phyloP scores from a whole-genome alignment of 2,329 filamentous ascomycete species.

The Diplocarpon rosae region DNA sequence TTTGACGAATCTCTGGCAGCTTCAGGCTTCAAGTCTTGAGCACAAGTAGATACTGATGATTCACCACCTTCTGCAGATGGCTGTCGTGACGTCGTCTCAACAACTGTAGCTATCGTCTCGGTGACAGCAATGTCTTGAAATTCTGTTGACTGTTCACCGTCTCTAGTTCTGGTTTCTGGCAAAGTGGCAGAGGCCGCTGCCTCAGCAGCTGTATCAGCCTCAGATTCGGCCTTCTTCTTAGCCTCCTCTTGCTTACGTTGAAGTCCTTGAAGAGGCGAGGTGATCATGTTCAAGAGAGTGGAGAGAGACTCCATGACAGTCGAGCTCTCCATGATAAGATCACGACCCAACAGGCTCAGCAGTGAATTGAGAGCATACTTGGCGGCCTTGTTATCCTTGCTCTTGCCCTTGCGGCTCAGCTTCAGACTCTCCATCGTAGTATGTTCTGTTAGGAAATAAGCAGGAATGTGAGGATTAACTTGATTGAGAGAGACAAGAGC shows the following conservation, averaged over 20 bases:
- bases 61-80: constrained; percentile 12
- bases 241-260: constrained; percentile 73
- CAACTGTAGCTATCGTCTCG: constrained; percentile 5
- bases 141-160: constrained; percentile 10
- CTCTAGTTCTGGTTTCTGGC: constrained; percentile 13
- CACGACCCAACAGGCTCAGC: constrained; percentile 79
- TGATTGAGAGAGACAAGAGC: constrained; percentile 74
- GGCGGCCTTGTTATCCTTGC: constrained; percentile 70
- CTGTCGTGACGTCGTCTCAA: constrained; percentile 6
- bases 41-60: constrained; percentile 7
- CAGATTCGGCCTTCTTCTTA: constrained; percentile 28
- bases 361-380: constrained; percentile 90
- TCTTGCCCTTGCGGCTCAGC: constrained; percentile 76
- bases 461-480: constrained; percentile 77
- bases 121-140: constrained; percentile 8
- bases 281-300: constrained; percentile 77
- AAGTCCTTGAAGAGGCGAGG: constrained; percentile 69
- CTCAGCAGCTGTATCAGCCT: constrained; percentile 16
- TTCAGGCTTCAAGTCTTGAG: constrained; percentile 2
- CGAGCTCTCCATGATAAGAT: constrained; percentile 94
- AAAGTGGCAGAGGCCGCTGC: constrained; percentile 19
- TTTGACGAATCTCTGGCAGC: constrained; percentile 14
- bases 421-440: constrained; percentile 72
- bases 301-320: constrained; percentile 91
- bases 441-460: constrained; percentile 90